These are phyloP conservation scores for Acanthamoeba triangularis DNA, from an alignment of 208 protist species.

Conservation along the genomic window DNA sequence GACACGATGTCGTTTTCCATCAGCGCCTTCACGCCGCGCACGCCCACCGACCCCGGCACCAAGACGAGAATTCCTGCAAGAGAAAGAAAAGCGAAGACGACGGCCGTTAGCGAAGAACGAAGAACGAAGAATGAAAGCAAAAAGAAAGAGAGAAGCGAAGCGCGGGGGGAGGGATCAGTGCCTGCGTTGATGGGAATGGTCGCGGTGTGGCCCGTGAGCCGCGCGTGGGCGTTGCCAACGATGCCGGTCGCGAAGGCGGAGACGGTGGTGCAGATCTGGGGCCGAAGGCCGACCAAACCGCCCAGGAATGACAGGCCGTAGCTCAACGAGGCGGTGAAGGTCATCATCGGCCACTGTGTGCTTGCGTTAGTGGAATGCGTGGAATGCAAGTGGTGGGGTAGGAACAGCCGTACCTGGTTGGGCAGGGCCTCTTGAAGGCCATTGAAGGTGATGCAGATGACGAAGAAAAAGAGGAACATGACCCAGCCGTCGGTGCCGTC, in stretches of 20 bases:
- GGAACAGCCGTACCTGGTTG: neutral
- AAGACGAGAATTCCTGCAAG: constrained; percentile 49
- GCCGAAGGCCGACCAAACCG: neutral
- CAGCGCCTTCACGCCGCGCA: constrained; percentile 39
- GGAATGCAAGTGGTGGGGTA: neutral
- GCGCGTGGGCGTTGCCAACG: neutral
- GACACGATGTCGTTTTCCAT: constrained; percentile 62
- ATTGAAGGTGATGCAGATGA: constrained; percentile 55
- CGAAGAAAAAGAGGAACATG: neutral
- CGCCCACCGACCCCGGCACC: constrained; percentile 47
- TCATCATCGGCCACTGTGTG: constrained; percentile 28
- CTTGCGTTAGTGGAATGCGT: neutral
- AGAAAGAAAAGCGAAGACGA: neutral
- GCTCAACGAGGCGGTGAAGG: neutral
- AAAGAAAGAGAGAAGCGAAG: neutral
- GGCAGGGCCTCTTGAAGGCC: constrained; percentile 11
- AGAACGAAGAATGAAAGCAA: neutral
- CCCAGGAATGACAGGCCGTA: constrained; percentile 15
- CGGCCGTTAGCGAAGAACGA: neutral
- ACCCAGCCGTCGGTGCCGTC: neutral
- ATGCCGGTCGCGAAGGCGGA: constrained; percentile 8
- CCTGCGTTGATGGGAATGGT: neutral
- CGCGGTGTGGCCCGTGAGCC: neutral
- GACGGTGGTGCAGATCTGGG: constrained; percentile 4
- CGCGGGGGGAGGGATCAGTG: neutral